Conservation (phyloP, 768 basidiomycete genomes). For the Leccinum arenicola region DNA sequence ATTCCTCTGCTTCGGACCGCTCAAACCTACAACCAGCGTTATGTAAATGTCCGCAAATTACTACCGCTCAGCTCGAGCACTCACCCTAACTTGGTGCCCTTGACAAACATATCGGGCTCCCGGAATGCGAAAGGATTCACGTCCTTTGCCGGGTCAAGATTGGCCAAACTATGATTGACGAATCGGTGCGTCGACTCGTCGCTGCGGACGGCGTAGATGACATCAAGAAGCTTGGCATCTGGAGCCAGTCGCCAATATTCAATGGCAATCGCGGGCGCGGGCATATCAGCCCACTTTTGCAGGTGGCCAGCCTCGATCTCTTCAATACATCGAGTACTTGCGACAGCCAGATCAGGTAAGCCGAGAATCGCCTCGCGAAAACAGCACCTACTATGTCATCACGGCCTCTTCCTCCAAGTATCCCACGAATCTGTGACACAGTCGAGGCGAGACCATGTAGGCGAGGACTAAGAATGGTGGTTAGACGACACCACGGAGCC, state of each 20-base stretch:
- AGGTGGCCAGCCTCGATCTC: conserved; percentile 81
- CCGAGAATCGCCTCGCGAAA: conserved; percentile 18
- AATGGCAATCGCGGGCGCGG: conserved; percentile 86
- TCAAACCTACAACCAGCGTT: conserved; percentile 50
- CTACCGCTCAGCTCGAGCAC: conserved; percentile 25
- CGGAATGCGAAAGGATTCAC: conserved; percentile 88
- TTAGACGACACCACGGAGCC: conserved; percentile 13
- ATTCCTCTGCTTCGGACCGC: conserved; percentile 62
- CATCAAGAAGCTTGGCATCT: conserved; percentile 79
- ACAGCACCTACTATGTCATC: conserved; percentile 69
- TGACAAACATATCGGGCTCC: conserved; percentile 83
- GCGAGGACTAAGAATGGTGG: conserved; percentile 52
- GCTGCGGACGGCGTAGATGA: conserved; percentile 87
- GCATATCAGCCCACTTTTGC: conserved; percentile 73
- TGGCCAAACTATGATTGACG: conserved; percentile 94
- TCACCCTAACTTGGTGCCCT: conserved; percentile 74
- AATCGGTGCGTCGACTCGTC: conserved; percentile 94
- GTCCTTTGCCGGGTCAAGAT: conserved; percentile 71
- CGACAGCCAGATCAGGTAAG: conserved; percentile 12
- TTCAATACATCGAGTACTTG: conserved; percentile 74
- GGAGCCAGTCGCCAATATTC: conserved; percentile 88
- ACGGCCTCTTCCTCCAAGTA: conserved; percentile 96
- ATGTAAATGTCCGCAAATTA: conserved; percentile 14
- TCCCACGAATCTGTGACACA: conserved; percentile 90
- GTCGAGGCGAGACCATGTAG: conserved; percentile 72